phyloP scores from a whole-genome alignment of 495 filamentous ascomycete genomes.

The Glutinoglossum americanum region DNA sequence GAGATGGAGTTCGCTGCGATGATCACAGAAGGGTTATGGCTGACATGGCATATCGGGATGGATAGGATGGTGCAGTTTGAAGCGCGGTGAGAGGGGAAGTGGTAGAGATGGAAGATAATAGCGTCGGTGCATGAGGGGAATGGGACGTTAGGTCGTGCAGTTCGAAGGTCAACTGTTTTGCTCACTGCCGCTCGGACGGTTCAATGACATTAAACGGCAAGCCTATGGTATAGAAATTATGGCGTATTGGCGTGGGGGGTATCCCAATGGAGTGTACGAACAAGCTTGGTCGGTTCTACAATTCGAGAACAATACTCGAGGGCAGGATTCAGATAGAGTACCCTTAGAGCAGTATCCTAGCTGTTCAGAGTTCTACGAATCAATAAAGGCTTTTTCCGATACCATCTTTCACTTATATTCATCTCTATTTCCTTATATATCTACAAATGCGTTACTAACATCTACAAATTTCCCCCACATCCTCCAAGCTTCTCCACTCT shows the following conservation, averaged over 20 bases:
- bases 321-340: too few species aligned
- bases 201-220: not conserved
- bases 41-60: not conserved
- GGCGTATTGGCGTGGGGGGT: too few species aligned
- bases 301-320: too few species aligned
- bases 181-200: not conserved
- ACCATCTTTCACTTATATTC: too few species aligned
- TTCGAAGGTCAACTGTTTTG: too few species aligned
- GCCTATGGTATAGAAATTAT: not conserved
- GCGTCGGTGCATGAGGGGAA: not conserved
- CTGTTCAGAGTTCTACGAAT: not conserved
- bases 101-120: not conserved
- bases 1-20: not conserved
- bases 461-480: slow-evolving; percentile 27
- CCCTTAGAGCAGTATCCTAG: too few species aligned
- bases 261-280: too few species aligned
- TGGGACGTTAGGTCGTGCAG: not conserved
- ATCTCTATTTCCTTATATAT: not conserved
- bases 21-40: not conserved
- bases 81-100: slow-evolving; percentile 36
- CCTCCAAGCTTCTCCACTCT: slow-evolving; percentile 3
- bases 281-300: too few species aligned
- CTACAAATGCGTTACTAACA: slow-evolving; percentile 19
- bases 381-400: not conserved
- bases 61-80: slow-evolving; percentile 94